phyloP scores from a whole-genome alignment of 1,284 basidiomycete species.

The Anthracocystis walkeri region DNA sequence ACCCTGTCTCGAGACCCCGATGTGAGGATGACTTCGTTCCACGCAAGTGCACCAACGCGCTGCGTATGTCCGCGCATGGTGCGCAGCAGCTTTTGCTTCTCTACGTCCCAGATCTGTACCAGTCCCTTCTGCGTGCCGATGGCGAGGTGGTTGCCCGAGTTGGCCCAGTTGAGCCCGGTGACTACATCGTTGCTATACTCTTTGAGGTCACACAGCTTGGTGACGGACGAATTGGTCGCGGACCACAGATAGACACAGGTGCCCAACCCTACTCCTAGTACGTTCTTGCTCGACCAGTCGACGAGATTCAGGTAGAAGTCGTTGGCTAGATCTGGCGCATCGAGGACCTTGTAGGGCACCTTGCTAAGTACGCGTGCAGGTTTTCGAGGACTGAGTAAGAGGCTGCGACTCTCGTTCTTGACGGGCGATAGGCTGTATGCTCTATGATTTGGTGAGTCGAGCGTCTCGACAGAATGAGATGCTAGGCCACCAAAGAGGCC shows the following conservation, averaged over 20 bases:
- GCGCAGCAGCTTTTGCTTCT: conserved; percentile 80
- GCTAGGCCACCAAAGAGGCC: conserved; percentile 57
- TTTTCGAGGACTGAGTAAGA: conserved; percentile 87
- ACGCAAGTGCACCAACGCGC: conserved; percentile 91
- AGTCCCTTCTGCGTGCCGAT: conserved; percentile 89
- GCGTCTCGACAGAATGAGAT: conserved; percentile 44
- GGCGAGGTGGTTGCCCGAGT: conserved; percentile 77
- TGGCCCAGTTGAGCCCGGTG: conserved; percentile 75
- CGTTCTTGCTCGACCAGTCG: conserved; percentile 95
- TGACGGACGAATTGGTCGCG: conserved; percentile 90
- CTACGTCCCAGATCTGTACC: conserved; percentile 95
- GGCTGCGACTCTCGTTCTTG: conserved; percentile 81
- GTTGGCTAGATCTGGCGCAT: conserved; percentile 91
- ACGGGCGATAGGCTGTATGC: conserved; percentile 92
- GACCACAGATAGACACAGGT: conserved; percentile 96
- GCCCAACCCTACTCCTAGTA: conserved; percentile 91
- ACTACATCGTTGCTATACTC: conserved; percentile 70
- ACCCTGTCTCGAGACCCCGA: conserved; percentile 91
- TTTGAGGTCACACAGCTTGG: conserved; percentile 86
- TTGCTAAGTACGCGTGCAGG: conserved; percentile 86
- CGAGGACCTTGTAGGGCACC: conserved; percentile 95
- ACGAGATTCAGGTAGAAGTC: conserved; percentile 99
- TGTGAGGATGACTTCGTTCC: conserved; percentile 88
- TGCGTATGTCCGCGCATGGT: conserved; percentile 86
- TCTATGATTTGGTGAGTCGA: conserved; percentile 78